Evolutionary conservation across 805 yeast genomes (phyloP).

Genomic region (Saccharomycopsis fibuligera): DNA sequence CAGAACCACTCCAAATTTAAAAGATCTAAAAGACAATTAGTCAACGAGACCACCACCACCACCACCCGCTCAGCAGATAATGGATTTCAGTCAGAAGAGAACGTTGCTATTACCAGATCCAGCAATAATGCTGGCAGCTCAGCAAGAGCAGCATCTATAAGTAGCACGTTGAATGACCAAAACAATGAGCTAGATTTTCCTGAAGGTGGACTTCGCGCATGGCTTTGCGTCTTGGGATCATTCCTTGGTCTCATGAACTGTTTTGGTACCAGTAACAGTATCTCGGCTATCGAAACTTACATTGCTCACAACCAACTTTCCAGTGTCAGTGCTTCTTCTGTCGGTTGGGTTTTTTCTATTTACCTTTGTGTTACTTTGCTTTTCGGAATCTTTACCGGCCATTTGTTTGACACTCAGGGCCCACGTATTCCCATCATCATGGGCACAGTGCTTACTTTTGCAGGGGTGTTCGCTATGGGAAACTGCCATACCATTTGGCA

Average conservation of each 20-base stretch:
- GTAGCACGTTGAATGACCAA: too few species aligned
- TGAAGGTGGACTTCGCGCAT: conserved; percentile 57
- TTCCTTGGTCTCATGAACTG: conserved; percentile 50
- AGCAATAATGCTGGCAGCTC: too few species aligned
- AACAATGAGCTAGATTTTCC: conserved; percentile 28
- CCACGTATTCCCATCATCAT: conserved; percentile 32
- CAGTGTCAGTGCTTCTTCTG: conserved; percentile 37
- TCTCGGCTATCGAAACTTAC: conserved; percentile 64
- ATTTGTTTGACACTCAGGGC: conserved; percentile 42
- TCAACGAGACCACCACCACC: too few species aligned
- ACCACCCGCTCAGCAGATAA: too few species aligned
- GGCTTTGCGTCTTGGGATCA: conserved; percentile 50
- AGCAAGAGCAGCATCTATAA: too few species aligned
- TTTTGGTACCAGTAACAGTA: conserved; percentile 60
- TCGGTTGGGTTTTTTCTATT: conserved; percentile 62
- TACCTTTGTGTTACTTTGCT: conserved; percentile 26
- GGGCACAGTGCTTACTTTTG: conserved; percentile 33
- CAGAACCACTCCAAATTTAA: too few species aligned
- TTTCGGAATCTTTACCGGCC: conserved; percentile 37
- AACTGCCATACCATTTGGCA: conserved; percentile 40
- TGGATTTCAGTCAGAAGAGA: too few species aligned
- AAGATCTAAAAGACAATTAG: too few species aligned
- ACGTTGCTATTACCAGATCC: too few species aligned
- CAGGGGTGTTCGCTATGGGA: conserved; percentile 40
- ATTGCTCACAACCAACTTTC: conserved; percentile 46